Evolutionary conservation across 2,329 filamentous ascomycete genomes (phyloP), one percentile per base, ranked within the genome.

Genomic region (Myriosclerotinia scirpicola): DNA sequence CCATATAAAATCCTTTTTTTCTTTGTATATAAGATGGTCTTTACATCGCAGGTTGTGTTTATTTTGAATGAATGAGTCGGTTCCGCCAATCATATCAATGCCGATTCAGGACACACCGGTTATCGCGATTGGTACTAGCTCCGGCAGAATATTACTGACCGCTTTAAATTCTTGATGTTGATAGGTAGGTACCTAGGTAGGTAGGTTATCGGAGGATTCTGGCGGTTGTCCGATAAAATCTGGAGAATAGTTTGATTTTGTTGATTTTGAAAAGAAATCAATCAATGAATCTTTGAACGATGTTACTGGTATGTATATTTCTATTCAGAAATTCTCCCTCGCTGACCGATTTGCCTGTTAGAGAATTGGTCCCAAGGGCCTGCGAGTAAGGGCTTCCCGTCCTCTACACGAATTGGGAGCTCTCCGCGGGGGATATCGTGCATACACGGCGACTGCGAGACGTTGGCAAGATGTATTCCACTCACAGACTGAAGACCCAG

Each of bases 401-500:
- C 69, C 66, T 67, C 68, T 74, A 48, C 62, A 73, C 59, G 69
- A 67, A 61, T 67, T 73, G 22, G 71, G 72, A 61, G 63, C 70
- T 46, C 62, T 67, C 46, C 67, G 70, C 67, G 67, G 67, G 40
- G 66, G 66, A 30, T 54, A 72, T 42, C 73, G 74, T 70, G 69
- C 73, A 48, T 70, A 70, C 52, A 74, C 74, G 20, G 69, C 74
- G 20, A 75, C 73, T 2, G 73, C 70, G 20, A 74, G 74, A 58
- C 74, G 75, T 62, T 75, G 76, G 64, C 81, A 82, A 70, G 80
- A 86, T 75, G 84, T 83, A 67, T 91, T 91, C 74, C 86, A 86
- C 67, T 84, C 87, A 2, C 85, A 90, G 75, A 81, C 86, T 66
- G 83, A 89, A 67, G 84, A 84, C 69, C 78, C 84, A 2, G 67